Conservation (phyloP, 345 rosid species). For the Acer negundo region DNA sequence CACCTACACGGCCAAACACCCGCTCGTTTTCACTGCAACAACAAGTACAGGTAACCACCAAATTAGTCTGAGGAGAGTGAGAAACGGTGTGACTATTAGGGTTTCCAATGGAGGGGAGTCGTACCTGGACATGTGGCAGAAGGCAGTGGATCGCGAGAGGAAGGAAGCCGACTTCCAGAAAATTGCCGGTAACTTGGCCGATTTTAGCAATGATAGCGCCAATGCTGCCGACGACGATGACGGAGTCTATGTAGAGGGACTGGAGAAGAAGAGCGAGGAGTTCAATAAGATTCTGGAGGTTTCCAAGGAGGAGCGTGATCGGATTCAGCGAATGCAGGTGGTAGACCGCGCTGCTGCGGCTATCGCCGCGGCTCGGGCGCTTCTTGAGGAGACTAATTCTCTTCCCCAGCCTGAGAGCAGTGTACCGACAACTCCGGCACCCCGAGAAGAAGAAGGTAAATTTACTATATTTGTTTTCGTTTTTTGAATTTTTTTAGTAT, state of each 20-base stretch:
- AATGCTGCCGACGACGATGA: neutral
- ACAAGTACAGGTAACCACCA: neutral
- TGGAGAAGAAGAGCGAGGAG: constrained; percentile 76
- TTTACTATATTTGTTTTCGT: neutral
- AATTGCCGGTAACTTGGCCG: constrained; percentile 37
- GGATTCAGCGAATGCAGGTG: constrained; percentile 79
- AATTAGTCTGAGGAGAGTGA: constrained; percentile 10
- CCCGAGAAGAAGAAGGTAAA: constrained; percentile 28
- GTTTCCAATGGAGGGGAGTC: constrained; percentile 53
- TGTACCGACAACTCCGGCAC: constrained; percentile 1
- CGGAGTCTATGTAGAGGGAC: constrained; percentile 21
- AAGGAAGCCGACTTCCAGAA: constrained; percentile 62
- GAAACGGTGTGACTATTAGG: constrained; percentile 31
- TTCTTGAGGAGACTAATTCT: constrained; percentile 44
- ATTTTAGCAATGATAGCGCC: neutral
- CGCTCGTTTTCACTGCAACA: constrained; percentile 7
- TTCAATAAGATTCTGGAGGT: constrained; percentile 70
- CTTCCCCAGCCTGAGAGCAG: neutral
- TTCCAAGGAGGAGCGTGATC: constrained; percentile 74
- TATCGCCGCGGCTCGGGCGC: constrained; percentile 69
- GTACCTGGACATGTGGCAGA: constrained; percentile 85
- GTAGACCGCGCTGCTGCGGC: constrained; percentile 87
- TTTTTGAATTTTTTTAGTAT: neutral
- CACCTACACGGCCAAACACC: neutral
- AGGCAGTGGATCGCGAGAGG: constrained; percentile 70